Evolutionary conservation across 805 yeast genomes (phyloP), one percentile per base, ranked within the genome.

Genomic region (Lachancea sp.): DNA sequence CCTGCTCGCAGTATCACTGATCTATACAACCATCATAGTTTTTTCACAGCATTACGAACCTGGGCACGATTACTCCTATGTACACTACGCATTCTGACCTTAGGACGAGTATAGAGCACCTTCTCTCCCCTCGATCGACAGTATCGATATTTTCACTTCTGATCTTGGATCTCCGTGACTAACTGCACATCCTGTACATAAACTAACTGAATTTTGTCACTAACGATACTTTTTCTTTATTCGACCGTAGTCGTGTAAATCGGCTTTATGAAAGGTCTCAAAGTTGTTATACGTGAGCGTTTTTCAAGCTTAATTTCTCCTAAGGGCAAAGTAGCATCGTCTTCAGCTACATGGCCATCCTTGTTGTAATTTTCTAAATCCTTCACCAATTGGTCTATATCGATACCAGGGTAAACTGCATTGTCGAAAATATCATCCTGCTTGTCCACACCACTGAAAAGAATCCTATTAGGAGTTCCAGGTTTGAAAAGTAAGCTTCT

Each of bases 391-490:
- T 43, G 30, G 7, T 52, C 57, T 4, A 50, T 19, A 38, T 59
- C 55, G 4, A 55, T 40, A 3, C 43, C 34, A 12, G 61, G 64
- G 35, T 51, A 59, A 8, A 36, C 37, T 18, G 50, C 49, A 11
- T 52, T 54, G 15, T 56, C 55, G 29, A 45, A 55, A 33, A 52
- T 47, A 34, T 62, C 67, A 36, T 67, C 69, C 1, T 46, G 45
- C 32, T 58, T 55, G 2, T 48, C 31, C 1, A 65, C 47, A 2
- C 70, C 70, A 35, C 64, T 67, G 46, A 60, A 67, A 0, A 56
- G 76, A 25, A 83, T 66, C 41, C 70, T 58, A 52, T 83, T 83
- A 0, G 88, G 88, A 1, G 83, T 78, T 12, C 70, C 69, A 2
- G 73, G 69, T 45, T 73, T 69, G 11, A 72, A 54, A 7, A 69